phyloP scores from a whole-genome alignment of 768 basidiomycete species.

The Russula emetica region DNA sequence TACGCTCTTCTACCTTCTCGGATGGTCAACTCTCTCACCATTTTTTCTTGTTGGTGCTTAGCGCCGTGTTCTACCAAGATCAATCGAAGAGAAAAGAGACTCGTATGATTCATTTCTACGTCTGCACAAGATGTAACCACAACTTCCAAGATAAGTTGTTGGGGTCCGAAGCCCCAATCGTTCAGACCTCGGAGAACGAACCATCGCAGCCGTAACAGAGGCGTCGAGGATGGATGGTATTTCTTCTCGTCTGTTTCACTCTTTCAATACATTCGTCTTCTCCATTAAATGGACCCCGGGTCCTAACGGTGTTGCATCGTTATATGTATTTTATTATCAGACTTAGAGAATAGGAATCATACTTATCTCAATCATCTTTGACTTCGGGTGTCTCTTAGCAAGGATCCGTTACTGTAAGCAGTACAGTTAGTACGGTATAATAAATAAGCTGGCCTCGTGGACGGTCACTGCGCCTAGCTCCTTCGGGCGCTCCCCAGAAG shows the following conservation, averaged over 20 bases:
- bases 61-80: slow-evolving; percentile 92
- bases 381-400: neutral
- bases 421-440: neutral
- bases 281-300: neutral
- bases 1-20: slow-evolving; percentile 32
- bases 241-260: neutral
- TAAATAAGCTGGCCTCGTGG: too few species aligned
- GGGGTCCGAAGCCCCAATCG: slow-evolving; percentile 34
- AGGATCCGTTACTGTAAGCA: neutral
- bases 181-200: slow-evolving; percentile 36
- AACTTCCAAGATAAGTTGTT: slow-evolving; percentile 65
- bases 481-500: neutral
- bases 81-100: slow-evolving; percentile 97
- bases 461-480: neutral
- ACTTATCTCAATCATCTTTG: neutral
- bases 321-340: slow-evolving; percentile 6
- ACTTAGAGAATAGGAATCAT: neutral
- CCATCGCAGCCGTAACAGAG: neutral
- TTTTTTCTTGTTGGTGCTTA: slow-evolving; percentile 34
- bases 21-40: slow-evolving; percentile 1
- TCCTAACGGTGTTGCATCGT: neutral
- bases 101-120: slow-evolving; percentile 89
- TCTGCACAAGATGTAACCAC: slow-evolving; percentile 78
- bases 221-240: neutral
- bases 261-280: neutral